phyloP scores from a whole-genome alignment of 306 rosid species.

The Vachellia collinsii region DNA sequence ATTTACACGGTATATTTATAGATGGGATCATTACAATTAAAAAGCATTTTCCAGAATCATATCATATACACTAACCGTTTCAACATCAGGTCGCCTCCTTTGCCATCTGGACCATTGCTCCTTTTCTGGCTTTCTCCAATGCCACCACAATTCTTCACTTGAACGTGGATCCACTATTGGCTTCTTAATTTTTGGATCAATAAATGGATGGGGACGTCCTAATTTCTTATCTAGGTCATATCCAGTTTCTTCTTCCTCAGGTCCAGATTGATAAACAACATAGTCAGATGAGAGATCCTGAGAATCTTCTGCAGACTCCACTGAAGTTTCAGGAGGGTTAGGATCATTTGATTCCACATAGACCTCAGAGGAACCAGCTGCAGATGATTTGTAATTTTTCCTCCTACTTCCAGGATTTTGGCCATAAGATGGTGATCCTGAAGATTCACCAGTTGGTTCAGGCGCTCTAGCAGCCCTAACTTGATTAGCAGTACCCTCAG shows the following conservation, averaged over 20 bases:
- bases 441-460: constrained; percentile 68
- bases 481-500: constrained; percentile 87
- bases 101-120: constrained; percentile 99
- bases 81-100: constrained; percentile 88
- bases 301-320: constrained; percentile 61
- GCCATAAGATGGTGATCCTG: constrained; percentile 87
- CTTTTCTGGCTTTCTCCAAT: constrained; percentile 90
- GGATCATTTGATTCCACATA: constrained; percentile 45
- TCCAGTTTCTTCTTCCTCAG: constrained; percentile 65
- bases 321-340: constrained; percentile 46
- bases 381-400: constrained; percentile 63
- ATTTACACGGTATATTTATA: neutral
- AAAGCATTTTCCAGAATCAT: neutral
- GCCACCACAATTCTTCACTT: constrained; percentile 91
- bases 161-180: constrained; percentile 71
- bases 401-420: constrained; percentile 95
- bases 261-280: constrained; percentile 79
- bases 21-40: neutral
- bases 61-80: constrained; percentile 70
- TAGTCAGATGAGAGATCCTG: constrained; percentile 64
- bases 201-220: constrained; percentile 83
- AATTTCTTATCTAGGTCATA: constrained; percentile 68
- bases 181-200: constrained; percentile 77
- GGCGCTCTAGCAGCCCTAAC: constrained; percentile 92
- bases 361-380: constrained; percentile 46